These are phyloP conservation scores for Musa acuminata DNA, from an alignment of 176 grass and related monocot species.

Conservation along the genomic window DNA sequence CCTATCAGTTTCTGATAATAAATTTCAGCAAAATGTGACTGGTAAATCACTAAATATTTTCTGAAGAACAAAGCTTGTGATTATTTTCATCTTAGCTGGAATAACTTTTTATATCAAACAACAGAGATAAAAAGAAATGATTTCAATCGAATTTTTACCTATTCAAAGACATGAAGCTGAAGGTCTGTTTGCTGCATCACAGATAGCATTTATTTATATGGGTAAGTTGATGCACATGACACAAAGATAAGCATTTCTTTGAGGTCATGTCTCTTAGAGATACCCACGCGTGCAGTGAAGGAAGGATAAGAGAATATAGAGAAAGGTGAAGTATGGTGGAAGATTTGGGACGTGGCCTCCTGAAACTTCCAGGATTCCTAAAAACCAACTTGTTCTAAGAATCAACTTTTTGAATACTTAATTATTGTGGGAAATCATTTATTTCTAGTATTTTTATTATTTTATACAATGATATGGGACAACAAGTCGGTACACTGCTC, in stretches of 20 bases:
- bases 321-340: background rate
- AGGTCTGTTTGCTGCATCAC: background rate
- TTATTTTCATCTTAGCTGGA: no score
- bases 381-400: background rate
- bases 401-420: background rate
- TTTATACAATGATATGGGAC: no score
- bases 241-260: background rate
- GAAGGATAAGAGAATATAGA: constrained; percentile 19
- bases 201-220: background rate
- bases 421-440: no score
- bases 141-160: background rate
- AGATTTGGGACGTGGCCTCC: background rate
- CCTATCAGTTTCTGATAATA: no score
- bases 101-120: no score
- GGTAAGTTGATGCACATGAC: background rate
- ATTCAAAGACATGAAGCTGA: background rate
- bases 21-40: no score
- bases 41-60: no score
- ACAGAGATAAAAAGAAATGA: no score
- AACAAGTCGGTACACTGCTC: no score
- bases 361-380: background rate
- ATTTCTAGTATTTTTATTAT: no score
- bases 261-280: background rate
- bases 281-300: constrained; percentile 42
- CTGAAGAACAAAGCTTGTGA: no score